Evolutionary conservation across 1,284 basidiomycete species (phyloP), one percentile per base, ranked within the genome.

Genomic region (Pseudozyma hubeiensis): DNA sequence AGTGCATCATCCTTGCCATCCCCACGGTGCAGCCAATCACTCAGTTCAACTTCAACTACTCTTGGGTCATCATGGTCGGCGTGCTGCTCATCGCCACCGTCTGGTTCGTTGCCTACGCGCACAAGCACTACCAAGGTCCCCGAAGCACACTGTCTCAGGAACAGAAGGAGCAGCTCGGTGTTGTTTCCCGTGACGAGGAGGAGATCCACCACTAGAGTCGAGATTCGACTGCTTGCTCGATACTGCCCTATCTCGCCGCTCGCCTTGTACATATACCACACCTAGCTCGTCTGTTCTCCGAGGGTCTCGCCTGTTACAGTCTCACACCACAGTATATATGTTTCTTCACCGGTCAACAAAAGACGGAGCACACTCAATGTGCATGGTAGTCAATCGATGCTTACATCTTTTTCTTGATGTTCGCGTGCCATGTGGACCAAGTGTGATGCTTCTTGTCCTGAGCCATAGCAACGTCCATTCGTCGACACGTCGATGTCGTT

Each of bases 81-180:
- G 85, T 87, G 29, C 70, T 87, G 56, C 40, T 84, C 35, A 67
- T 87, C 8, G 81, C 85, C 6, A 76, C 82, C 9, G 53, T 85
- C 1, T 87, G 86, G 86, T 87, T 87, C 78, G 76, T 84, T 34
- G 59, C 77, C 24, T 84, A 83, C 54, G 87, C 86, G n/a, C 82
- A 85, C 57, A 74, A 70, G 51, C 84, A 86, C 75, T 87, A 87
- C 81, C 77, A 84, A 37, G 86, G 86, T 30, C 86, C 86, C 10
- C 67, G 71, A 11, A 76, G 76, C 56, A 80, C 79, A 6, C 70
- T 82, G 45, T 64, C 69, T 0, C 68, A 65, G 13, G 77, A 81
- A 17, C 72, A 76, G 57, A 68, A 78, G 55, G 47, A 61, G 50
- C 75, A 81, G 60, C 77, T 82, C 46, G 81, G 80, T 30, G 66